phyloP scores from a whole-genome alignment of 2,329 filamentous ascomycete species.

The Xylariales sp. region DNA sequence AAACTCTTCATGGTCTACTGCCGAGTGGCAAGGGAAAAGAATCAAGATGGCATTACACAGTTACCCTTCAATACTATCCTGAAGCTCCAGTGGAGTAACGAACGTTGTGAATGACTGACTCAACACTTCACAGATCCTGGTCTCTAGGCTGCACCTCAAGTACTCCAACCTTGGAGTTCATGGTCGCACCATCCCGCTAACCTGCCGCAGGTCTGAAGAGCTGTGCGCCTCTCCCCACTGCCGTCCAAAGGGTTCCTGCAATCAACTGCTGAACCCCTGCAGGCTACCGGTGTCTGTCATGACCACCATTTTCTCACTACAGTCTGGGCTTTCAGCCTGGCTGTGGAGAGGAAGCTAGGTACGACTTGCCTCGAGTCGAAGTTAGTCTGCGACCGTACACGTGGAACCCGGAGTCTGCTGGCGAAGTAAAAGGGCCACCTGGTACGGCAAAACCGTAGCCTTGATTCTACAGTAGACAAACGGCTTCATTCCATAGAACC shows the following conservation, averaged over 20 bases:
- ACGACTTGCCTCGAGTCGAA: too few species aligned
- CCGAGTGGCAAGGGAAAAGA: slow-evolving; percentile 25
- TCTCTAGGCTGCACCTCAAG: too few species aligned
- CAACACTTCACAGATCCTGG: too few species aligned
- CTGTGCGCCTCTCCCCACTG: background rate
- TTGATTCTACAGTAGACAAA: too few species aligned
- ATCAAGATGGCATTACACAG: slow-evolving; percentile 12
- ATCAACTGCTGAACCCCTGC: slow-evolving; percentile 2
- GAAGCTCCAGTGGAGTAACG: slow-evolving; percentile 2
- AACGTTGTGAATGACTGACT: background rate
- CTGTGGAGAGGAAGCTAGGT: slow-evolving; percentile 47
- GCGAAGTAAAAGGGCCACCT: too few species aligned
- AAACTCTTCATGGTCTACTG: slow-evolving; percentile 15
- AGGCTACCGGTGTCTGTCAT: slow-evolving; percentile 16
- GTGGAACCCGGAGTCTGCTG: too few species aligned
- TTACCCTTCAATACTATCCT: slow-evolving; percentile 11
- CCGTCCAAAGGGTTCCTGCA: background rate
- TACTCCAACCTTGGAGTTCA: background rate
- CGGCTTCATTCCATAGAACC: too few species aligned
- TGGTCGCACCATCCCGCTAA: slow-evolving; percentile 2
- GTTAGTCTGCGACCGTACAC: too few species aligned
- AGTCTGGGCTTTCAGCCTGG: slow-evolving; percentile 39
- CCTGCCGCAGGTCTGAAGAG: background rate
- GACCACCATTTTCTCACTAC: slow-evolving; percentile 48
- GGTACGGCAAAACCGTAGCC: too few species aligned